These are phyloP conservation scores for Ormosia emarginata DNA, from an alignment of 306 rosid species.

Conservation along the genomic window DNA sequence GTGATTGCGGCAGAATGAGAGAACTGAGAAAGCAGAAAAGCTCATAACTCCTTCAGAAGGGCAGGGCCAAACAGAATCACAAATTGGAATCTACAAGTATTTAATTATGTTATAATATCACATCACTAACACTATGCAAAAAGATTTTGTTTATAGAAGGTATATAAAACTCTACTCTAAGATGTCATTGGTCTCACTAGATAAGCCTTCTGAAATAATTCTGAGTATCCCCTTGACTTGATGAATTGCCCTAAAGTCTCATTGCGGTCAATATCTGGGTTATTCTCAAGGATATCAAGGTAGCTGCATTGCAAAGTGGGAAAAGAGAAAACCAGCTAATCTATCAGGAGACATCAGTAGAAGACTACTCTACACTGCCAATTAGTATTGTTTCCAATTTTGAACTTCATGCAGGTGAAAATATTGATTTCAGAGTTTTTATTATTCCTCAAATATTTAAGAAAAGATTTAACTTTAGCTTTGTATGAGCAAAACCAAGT, in stretches of 20 bases:
- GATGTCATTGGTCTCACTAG: conserved; percentile 49
- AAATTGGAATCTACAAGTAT: conserved; percentile 58
- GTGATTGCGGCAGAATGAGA: conserved; percentile 83
- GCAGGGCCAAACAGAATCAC: conserved; percentile 90
- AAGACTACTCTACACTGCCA: not conserved
- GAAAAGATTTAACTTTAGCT: not conserved
- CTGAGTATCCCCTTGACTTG: conserved; percentile 68
- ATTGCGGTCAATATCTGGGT: conserved; percentile 66
- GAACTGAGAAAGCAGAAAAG: conserved; percentile 80
- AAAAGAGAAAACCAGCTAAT: not conserved
- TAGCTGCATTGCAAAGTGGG: conserved; percentile 42
- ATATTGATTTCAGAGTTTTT: too few relatives aligned
- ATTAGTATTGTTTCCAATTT: not conserved
- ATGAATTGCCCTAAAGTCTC: conserved; percentile 74
- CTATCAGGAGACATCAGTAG: not conserved
- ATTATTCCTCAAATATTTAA: not conserved
- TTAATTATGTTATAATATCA: not conserved
- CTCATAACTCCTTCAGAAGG: conserved; percentile 69
- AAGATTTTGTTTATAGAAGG: not conserved
- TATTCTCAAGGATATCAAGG: conserved; percentile 64
- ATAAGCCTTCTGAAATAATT: conserved; percentile 74
- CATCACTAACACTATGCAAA: not conserved
- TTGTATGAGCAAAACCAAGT: not conserved
- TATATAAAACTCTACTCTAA: not conserved
- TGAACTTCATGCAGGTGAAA: not conserved